Conservation (phyloP, 768 basidiomycete species). For the Hebeloma cylindrosporum region DNA sequence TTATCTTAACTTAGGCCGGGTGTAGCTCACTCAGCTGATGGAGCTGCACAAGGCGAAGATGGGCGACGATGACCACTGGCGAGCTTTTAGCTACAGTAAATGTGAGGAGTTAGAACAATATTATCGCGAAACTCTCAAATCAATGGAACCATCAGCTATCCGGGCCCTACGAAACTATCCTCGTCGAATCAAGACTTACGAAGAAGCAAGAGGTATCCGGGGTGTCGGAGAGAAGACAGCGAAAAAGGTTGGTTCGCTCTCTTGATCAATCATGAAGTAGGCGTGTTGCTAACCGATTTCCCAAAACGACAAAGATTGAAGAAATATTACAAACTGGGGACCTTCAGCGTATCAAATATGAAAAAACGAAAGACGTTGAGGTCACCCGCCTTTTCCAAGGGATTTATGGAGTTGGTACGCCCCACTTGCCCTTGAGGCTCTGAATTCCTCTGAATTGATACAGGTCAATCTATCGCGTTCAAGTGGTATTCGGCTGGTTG, state of each 20-base stretch:
- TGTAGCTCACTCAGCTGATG: constrained; percentile 70
- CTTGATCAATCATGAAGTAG: not conserved
- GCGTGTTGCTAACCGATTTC: not conserved
- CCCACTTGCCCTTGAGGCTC: not conserved
- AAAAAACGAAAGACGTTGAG: constrained; percentile 62
- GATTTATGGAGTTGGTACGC: constrained; percentile 84
- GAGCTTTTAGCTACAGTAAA: constrained; percentile 63
- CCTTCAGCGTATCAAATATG: constrained; percentile 66
- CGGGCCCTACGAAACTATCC: constrained; percentile 55
- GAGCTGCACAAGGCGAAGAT: constrained; percentile 62
- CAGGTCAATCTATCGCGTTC: constrained; percentile 65
- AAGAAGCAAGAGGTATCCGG: constrained; percentile 57
- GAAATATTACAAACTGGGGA: constrained; percentile 78
- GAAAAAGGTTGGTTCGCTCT: constrained; percentile 47
- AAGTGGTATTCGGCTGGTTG: constrained; percentile 78
- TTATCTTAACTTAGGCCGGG: too few species aligned
- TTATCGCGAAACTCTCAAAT: too few species aligned
- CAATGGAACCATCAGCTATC: too few species aligned
- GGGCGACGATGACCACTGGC: constrained; percentile 65
- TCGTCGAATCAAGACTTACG: constrained; percentile 54
- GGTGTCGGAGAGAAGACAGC: constrained; percentile 79
- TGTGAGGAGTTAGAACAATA: constrained; percentile 53
- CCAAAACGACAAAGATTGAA: constrained; percentile 57
- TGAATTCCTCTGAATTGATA: not conserved
- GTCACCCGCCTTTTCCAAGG: constrained; percentile 64